Percentiles rank a stretch among this genome's conserved stretches.
phyloP scores from a whole-genome alignment of 192 early-diverging fungal genomes.

The Umbelopsis sp. region DNA sequence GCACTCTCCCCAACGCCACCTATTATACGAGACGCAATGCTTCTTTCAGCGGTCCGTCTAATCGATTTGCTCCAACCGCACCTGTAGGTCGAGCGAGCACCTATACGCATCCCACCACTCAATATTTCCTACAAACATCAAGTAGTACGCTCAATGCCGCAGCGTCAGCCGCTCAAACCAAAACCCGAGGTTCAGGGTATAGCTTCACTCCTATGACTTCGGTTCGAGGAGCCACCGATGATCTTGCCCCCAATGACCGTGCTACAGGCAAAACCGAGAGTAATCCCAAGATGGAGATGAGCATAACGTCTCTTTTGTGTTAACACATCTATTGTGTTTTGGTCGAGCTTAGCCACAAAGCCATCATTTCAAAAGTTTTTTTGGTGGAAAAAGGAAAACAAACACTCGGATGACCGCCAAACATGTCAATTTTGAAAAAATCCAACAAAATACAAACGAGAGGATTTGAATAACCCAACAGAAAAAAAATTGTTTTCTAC shows the following conservation, averaged over 20 bases:
- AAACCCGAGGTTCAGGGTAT: constrained; percentile 10
- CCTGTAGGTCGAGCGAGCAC: background rate
- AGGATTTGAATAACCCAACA: no score
- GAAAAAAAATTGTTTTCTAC: no score
- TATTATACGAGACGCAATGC: constrained; percentile 10
- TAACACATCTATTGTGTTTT: background rate
- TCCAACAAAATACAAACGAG: no score
- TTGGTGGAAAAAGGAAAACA: no score
- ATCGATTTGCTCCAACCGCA: constrained; percentile 9
- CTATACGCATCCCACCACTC: constrained; percentile 35
- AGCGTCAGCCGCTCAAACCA: constrained; percentile 26
- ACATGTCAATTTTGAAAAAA: no score
- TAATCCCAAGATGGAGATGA: constrained; percentile 19
- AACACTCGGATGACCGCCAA: no score
- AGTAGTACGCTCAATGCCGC: constrained; percentile 38
- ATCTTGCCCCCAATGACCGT: constrained; percentile 15
- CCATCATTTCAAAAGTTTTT: no score
- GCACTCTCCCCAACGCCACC: background rate
- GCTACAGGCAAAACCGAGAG: constrained; percentile 10
- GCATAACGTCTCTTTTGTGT: constrained; percentile 7
- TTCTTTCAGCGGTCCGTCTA: constrained; percentile 2
- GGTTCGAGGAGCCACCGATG: background rate
- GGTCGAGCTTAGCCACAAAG: no score
- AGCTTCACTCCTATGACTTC: constrained; percentile 1
- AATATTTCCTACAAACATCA: constrained; percentile 40